Percentiles rank a stretch among this genome's conserved stretches.
Evolutionary conservation across 768 basidiomycete genomes (phyloP).

Genomic region (Boletus rubroflammeus): DNA sequence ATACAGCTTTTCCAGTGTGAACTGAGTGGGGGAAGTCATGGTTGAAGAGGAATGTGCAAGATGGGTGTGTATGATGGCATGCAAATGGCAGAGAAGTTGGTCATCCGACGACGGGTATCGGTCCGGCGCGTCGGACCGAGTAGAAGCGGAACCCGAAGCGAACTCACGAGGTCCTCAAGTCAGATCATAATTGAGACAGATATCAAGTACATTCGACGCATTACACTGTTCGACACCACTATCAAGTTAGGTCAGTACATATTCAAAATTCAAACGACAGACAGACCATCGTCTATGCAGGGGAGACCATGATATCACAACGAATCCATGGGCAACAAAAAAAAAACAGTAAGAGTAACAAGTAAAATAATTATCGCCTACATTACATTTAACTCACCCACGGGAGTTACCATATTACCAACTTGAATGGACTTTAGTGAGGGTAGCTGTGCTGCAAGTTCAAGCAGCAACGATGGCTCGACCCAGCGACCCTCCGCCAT

Average conservation of each 20-base stretch:
- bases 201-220: neutral
- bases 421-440: conserved; percentile 14
- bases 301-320: conserved; percentile 1
- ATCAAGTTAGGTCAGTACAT: conserved; percentile 4
- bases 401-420: conserved; percentile 1
- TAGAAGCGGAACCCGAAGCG: neutral
- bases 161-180: neutral
- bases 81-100: neutral
- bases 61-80: neutral
- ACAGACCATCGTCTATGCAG: conserved; percentile 4
- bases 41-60: neutral
- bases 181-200: neutral
- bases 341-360: neutral
- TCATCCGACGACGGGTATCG: neutral
- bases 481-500: conserved; percentile 29
- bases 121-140: neutral
- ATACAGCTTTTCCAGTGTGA: conserved; percentile 34
- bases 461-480: conserved; percentile 11
- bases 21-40: conserved; percentile 25
- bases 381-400: conserved; percentile 9
- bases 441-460: conserved; percentile 13
- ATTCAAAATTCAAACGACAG: neutral
- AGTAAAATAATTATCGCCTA: conserved; percentile 1
- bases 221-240: neutral
- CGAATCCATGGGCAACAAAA: neutral